These are phyloP conservation scores for Clavaria fumosa DNA, from an alignment of 768 basidiomycete genomes.

Conservation along the genomic window DNA sequence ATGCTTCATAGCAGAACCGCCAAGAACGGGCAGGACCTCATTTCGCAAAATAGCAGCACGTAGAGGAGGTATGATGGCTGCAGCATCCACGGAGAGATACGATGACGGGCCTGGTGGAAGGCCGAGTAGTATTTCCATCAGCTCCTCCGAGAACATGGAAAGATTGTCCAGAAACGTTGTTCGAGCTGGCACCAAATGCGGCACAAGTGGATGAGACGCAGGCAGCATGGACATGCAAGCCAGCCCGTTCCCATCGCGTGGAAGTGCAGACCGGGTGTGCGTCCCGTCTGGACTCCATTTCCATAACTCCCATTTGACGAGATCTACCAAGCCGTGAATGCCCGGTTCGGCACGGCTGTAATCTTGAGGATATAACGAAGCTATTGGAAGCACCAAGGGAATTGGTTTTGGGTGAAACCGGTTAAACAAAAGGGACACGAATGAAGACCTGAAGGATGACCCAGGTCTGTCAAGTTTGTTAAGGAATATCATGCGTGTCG, in stretches of 20 bases:
- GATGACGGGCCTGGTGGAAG: constrained; percentile 41
- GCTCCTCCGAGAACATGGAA: constrained; percentile 63
- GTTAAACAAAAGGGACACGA: constrained; percentile 60
- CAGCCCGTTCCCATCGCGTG: constrained; percentile 32
- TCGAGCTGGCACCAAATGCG: constrained; percentile 52
- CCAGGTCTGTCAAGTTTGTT: constrained; percentile 85
- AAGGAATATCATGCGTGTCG: constrained; percentile 63
- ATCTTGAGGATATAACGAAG: constrained; percentile 53
- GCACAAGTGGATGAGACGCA: constrained; percentile 47
- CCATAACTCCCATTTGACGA: constrained; percentile 76
- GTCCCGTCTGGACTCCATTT: constrained; percentile 45
- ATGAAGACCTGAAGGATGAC: constrained; percentile 58
- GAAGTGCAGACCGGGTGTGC: constrained; percentile 31
- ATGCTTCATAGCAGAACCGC: constrained; percentile 69
- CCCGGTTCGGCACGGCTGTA: constrained; percentile 69
- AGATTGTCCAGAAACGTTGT: constrained; percentile 60
- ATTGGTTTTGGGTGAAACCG: constrained; percentile 64
- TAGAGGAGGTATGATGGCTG: constrained; percentile 43
- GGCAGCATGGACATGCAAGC: constrained; percentile 30
- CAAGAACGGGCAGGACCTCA: constrained; percentile 62
- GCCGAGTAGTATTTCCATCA: constrained; percentile 58
- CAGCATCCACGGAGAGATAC: constrained; percentile 44
- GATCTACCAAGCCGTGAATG: constrained; percentile 69
- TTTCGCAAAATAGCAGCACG: constrained; percentile 51
- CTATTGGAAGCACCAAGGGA: constrained; percentile 54